A percentile compares a stretch with the other conserved stretches of the same genome.
These are phyloP conservation scores for Microdochium bolleyi DNA, from an alignment of 2,329 filamentous ascomycete species.

Conservation along the genomic window DNA sequence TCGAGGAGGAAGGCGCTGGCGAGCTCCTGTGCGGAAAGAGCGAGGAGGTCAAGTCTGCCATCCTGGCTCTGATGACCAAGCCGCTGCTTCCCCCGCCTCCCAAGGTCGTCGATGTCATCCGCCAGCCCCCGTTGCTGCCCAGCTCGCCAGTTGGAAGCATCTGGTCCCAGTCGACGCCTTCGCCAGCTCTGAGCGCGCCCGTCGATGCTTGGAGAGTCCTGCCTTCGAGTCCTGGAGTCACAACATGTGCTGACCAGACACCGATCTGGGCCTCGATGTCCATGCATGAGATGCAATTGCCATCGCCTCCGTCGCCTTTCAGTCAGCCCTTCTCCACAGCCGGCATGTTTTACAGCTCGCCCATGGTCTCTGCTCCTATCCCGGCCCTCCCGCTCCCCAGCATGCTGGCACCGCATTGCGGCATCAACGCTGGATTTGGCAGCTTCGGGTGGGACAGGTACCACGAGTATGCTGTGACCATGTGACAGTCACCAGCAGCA, in stretches of 20 bases:
- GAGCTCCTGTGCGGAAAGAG: constrained; percentile 87
- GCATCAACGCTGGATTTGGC: constrained; percentile 66
- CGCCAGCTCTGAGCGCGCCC: constrained; percentile 57
- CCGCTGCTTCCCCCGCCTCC: constrained; percentile 81
- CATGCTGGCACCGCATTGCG: constrained; percentile 79
- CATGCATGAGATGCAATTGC: constrained; percentile 65
- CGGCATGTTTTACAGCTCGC: constrained; percentile 71
- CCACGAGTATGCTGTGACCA: constrained; percentile 78
- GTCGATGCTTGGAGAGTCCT: constrained; percentile 88
- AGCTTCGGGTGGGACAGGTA: constrained; percentile 82
- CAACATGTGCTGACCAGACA: constrained; percentile 57
- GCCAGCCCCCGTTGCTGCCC: constrained; percentile 76
- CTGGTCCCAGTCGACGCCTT: constrained; percentile 68
- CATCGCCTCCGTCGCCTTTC: constrained; percentile 73
- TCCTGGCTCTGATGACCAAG: constrained; percentile 77
- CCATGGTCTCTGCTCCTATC: constrained; percentile 65
- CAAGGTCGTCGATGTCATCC: constrained; percentile 80
- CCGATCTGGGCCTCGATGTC: constrained; percentile 75
- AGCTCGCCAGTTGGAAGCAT: constrained; percentile 70
- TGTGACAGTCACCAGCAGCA: constrained; percentile 60
- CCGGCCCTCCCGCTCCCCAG: constrained; percentile 76
- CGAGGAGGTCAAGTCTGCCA: constrained; percentile 84
- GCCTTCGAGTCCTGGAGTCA: constrained; percentile 71
- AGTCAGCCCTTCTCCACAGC: constrained; percentile 70
- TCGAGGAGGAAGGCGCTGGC: constrained; percentile 93